These are phyloP conservation scores for Aspergillus pseudoviridinutans DNA, from an alignment of 2,329 filamentous ascomycete genomes.

Conservation along the genomic window DNA sequence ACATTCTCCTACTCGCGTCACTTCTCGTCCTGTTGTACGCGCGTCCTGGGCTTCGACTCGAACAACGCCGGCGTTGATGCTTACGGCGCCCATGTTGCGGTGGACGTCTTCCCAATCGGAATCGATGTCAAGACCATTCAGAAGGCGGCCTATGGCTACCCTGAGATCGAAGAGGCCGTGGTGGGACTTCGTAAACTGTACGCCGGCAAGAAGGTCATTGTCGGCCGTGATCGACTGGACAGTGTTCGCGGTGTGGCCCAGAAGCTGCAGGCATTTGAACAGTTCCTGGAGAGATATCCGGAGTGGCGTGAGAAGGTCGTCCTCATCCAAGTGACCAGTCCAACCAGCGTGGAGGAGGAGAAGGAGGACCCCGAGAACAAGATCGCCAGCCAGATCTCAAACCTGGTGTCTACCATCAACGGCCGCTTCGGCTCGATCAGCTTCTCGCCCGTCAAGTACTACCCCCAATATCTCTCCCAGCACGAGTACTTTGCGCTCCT, in stretches of 20 bases:
- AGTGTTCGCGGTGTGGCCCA: constrained; percentile 91
- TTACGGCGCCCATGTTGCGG: constrained; percentile 81
- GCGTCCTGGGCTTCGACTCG: constrained; percentile 85
- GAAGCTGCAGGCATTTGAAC: constrained; percentile 90
- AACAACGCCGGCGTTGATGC: constrained; percentile 81
- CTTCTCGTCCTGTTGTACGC: constrained; percentile 89
- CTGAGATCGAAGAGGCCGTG: constrained; percentile 68
- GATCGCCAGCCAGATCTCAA: constrained; percentile 82
- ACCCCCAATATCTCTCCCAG: constrained; percentile 83
- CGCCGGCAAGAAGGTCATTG: constrained; percentile 88
- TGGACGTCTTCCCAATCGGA: constrained; percentile 91
- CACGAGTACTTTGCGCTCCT: constrained; percentile 95
- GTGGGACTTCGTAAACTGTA: constrained; percentile 71
- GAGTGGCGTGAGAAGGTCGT: constrained; percentile 92
- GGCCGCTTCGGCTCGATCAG: constrained; percentile 82
- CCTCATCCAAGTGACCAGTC: constrained; percentile 90
- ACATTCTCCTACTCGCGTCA: constrained; percentile 93
- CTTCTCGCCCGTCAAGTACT: constrained; percentile 89
- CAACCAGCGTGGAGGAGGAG: constrained; percentile 74
- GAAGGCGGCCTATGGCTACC: constrained; percentile 66
- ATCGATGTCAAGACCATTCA: constrained; percentile 83
- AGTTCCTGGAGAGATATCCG: constrained; percentile 84
- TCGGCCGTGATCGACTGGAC: constrained; percentile 89
- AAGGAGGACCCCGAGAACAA: constrained; percentile 73
- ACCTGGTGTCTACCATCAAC: constrained; percentile 87